These are phyloP conservation scores for Tolypocladium endophyticum DNA, from an alignment of 2,329 filamentous ascomycete species.

Conservation along the genomic window DNA sequence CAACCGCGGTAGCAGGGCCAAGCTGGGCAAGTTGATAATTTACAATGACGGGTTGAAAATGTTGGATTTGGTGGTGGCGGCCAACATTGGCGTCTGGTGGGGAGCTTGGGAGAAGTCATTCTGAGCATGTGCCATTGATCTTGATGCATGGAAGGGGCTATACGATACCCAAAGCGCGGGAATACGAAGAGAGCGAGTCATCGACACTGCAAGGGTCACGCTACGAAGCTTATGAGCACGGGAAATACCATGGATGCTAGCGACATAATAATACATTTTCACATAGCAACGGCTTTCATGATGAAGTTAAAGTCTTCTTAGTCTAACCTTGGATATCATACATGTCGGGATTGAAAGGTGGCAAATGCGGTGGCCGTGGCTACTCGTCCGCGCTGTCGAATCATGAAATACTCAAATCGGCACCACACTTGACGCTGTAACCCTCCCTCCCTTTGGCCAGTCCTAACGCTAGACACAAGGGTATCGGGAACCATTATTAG, in stretches of 20 bases:
- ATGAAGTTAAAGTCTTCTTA: background rate
- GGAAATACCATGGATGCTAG: background rate
- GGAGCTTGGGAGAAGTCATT: conserved; percentile 61
- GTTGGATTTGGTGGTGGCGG: conserved; percentile 83
- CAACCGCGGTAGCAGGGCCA: conserved; percentile 74
- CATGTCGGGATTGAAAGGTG: background rate
- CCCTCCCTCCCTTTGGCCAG: background rate
- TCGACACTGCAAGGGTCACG: background rate
- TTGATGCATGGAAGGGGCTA: background rate
- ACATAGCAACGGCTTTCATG: background rate
- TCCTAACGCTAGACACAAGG: background rate
- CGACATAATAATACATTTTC: background rate
- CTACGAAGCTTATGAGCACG: background rate
- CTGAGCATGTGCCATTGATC: conserved; percentile 9
- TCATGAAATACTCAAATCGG: background rate
- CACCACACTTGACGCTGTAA: background rate
- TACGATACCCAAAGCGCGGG: background rate
- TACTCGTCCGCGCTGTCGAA: background rate
- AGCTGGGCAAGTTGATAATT: conserved; percentile 87
- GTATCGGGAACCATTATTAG: background rate
- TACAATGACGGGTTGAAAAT: conserved; percentile 88
- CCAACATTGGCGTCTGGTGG: conserved; percentile 93
- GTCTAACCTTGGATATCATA: too few species aligned
- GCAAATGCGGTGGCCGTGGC: too few species aligned
- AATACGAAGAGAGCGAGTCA: background rate